Evolutionary conservation across 192 early-diverging fungal genomes (phyloP).

Genomic region (Obelidium mucronatum): DNA sequence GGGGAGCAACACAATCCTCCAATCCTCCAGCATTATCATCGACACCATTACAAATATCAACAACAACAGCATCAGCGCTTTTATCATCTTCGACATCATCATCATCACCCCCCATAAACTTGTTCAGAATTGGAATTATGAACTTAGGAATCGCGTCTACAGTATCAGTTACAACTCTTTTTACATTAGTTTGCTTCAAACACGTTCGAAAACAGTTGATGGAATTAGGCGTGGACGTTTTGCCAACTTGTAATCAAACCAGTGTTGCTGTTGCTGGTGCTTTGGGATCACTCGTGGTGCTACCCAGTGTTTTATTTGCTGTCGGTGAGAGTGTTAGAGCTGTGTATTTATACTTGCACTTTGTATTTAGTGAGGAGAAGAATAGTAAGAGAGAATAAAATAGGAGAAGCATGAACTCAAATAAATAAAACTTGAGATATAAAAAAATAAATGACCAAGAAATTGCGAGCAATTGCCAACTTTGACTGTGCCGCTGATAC

Average conservation of each 20-base stretch:
- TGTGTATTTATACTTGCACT: neutral
- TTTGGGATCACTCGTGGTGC: neutral
- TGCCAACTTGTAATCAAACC: neutral
- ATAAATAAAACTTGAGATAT: neutral
- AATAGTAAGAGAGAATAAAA: neutral
- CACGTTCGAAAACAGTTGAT: neutral
- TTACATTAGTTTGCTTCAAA: neutral
- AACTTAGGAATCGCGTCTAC: neutral
- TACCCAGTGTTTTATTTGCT: neutral
- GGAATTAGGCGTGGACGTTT: neutral
- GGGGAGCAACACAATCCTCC: no score
- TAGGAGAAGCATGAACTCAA: neutral
- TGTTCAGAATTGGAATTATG: neutral
- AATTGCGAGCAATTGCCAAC: constrained; percentile 53
- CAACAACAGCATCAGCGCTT: no score
- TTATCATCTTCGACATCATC: no score
- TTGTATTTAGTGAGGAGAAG: neutral
- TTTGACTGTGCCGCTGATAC: constrained; percentile 69
- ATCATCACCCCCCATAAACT: neutral
- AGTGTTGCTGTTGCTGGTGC: neutral
- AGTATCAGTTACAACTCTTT: neutral
- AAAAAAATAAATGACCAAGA: neutral
- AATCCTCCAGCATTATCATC: neutral
- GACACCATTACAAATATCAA: no score
- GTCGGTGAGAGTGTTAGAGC: neutral